Conservation (phyloP, 805 yeast genomes). For the Komagataella kurtzmanii region DNA sequence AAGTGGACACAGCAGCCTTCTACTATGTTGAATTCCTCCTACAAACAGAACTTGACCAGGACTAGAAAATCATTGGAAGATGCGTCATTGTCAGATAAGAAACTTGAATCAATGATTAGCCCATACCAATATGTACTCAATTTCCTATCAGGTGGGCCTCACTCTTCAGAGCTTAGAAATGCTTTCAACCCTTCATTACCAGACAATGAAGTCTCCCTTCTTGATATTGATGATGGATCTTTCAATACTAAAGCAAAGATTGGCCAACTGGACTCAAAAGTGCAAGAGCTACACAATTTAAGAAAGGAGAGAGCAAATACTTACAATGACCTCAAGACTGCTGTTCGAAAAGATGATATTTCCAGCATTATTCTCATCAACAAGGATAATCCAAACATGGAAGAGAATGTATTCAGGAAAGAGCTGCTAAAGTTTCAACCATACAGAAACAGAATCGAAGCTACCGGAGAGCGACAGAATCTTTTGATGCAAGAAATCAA, state of each 20-base stretch:
- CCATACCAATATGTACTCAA: slow-evolving; percentile 26
- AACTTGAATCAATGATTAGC: slow-evolving; percentile 33
- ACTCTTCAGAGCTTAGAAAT: slow-evolving; percentile 23
- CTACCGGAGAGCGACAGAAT: slow-evolving; percentile 55
- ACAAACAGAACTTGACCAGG: slow-evolving; percentile 42
- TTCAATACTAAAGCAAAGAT: slow-evolving; percentile 23
- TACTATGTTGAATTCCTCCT: slow-evolving; percentile 5
- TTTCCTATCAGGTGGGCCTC: slow-evolving; percentile 29
- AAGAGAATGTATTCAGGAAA: slow-evolving; percentile 41
- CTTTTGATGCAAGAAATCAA: slow-evolving; percentile 28
- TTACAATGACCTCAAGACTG: slow-evolving; percentile 50
- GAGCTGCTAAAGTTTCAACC: slow-evolving; percentile 71
- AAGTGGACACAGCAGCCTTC: slow-evolving; percentile 18
- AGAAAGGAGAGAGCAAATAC: slow-evolving; percentile 51
- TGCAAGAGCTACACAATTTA: slow-evolving; percentile 48
- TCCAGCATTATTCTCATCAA: slow-evolving; percentile 61
- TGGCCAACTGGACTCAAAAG: slow-evolving; percentile 35
- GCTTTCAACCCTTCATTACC: slow-evolving; percentile 9
- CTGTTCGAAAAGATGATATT: slow-evolving; percentile 73
- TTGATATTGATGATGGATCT: slow-evolving; percentile 53
- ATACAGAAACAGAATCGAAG: slow-evolving; percentile 50
- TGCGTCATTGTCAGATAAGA: slow-evolving; percentile 46
- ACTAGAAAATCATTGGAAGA: slow-evolving; percentile 47
- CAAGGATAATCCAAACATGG: slow-evolving; percentile 27
- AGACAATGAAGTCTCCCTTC: slow-evolving; percentile 24